phyloP scores from a whole-genome alignment of 2,329 filamentous ascomycete genomes.

The Hypoxylon sp. region DNA sequence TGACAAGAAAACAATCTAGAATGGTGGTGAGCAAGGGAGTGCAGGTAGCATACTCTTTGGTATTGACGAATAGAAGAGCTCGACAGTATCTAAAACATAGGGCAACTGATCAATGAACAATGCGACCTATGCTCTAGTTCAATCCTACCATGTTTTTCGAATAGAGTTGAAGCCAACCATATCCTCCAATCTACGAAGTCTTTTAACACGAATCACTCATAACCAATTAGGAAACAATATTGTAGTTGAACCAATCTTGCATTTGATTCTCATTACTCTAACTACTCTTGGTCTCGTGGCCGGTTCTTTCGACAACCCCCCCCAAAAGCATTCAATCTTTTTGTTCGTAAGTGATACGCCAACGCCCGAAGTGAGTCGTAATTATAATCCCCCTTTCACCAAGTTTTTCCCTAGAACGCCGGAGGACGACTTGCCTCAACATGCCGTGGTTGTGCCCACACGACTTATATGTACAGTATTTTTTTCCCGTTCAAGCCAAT shows the following conservation, averaged over 20 bases:
- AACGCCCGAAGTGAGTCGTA: constrained; percentile 20
- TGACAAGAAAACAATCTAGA: no score
- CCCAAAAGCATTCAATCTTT: constrained; percentile 38
- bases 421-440: constrained; percentile 34
- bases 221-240: not conserved
- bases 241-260: constrained; percentile 10
- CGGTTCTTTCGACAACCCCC: no score
- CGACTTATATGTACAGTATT: constrained; percentile 28
- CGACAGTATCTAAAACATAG: no score
- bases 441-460: constrained; percentile 22
- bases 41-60: no score
- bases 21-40: no score
- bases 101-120: no score
- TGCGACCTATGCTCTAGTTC: no score
- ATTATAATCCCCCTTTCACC: constrained; percentile 15
- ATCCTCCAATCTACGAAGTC: no score
- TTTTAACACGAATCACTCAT: no score
- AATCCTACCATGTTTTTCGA: no score
- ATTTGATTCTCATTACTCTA: constrained; percentile 18
- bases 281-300: constrained; percentile 9
- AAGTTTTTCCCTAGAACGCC: constrained; percentile 29
- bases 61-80: no score
- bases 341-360: constrained; percentile 27
- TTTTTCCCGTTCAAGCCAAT: constrained; percentile 1
- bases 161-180: no score